phyloP scores from a whole-genome alignment of 1,139 yeast species.

The Debaryomyces sp. region DNA sequence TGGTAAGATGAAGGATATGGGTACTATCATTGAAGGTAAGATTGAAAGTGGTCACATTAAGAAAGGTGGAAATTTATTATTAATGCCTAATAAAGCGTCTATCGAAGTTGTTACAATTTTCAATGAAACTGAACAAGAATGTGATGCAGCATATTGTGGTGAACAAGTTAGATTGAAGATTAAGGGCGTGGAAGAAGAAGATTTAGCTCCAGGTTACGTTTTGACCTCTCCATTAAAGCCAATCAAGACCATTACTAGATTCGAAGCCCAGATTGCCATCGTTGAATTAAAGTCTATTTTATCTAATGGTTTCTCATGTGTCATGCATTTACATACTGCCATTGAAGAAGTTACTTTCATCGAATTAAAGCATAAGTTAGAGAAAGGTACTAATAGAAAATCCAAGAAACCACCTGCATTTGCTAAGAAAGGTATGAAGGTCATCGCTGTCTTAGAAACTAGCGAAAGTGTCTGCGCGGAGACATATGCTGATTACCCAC shows the following conservation, averaged over 20 bases:
- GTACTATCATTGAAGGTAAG: constrained; percentile 97
- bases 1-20: constrained; percentile 94
- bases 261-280: constrained; percentile 96
- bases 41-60: constrained; percentile 93
- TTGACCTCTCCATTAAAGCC: constrained; percentile 85
- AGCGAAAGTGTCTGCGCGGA: constrained; percentile 90
- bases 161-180: constrained; percentile 94
- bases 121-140: constrained; percentile 96
- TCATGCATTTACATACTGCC: constrained; percentile 98
- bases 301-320: constrained; percentile 96
- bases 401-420: constrained; percentile 97
- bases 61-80: constrained; percentile 70
- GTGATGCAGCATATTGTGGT: constrained; percentile 88
- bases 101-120: constrained; percentile 86
- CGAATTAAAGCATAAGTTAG: constrained; percentile 86
- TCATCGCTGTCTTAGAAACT: constrained; percentile 87
- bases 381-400: constrained; percentile 95
- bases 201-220: constrained; percentile 87
- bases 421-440: constrained; percentile 98
- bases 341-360: constrained; percentile 90
- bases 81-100: constrained; percentile 88
- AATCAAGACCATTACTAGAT: constrained; percentile 84
- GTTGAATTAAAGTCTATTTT: constrained; percentile 93
- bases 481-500: constrained; percentile 88
- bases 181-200: constrained; percentile 97